Percentiles rank a stretch among this genome's conserved stretches.
Evolutionary conservation across 768 basidiomycete genomes (phyloP).

Genomic region (Leccinum obscurum): DNA sequence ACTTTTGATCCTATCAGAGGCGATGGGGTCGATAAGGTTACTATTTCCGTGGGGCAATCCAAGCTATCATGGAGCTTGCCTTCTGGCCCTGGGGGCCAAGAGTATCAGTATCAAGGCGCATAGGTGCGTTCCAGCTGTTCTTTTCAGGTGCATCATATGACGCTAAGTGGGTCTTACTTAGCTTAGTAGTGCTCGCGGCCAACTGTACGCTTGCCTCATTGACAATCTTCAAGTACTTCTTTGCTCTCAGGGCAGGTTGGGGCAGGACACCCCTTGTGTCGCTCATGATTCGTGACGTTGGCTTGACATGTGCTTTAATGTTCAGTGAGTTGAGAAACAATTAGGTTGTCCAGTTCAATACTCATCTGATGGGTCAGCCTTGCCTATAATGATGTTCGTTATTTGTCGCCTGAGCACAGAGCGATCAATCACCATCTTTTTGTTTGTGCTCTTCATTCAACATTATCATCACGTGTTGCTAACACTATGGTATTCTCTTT

Average conservation of each 20-base stretch:
- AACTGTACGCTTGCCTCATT: conserved; percentile 17
- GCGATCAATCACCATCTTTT: neutral
- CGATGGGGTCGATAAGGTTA: neutral
- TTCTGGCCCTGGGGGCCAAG: neutral
- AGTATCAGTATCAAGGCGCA: conserved; percentile 1
- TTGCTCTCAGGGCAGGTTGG: conserved; percentile 14
- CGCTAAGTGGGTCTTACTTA: neutral
- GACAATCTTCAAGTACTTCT: conserved; percentile 22
- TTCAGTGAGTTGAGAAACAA: conserved; percentile 10
- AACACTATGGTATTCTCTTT: neutral
- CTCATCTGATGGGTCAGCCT: conserved; percentile 4
- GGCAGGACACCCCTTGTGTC: conserved; percentile 20
- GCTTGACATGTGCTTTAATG: conserved; percentile 4
- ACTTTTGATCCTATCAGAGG: conserved; percentile 7
- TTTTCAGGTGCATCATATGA: neutral
- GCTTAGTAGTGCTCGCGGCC: conserved; percentile 13
- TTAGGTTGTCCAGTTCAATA: neutral
- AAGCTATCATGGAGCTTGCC: conserved; percentile 10
- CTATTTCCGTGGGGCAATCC: neutral
- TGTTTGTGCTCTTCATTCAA: conserved; percentile 10
- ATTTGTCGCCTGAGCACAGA: neutral
- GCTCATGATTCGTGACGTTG: conserved; percentile 20
- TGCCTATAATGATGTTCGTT: neutral
- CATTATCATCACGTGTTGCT: neutral
- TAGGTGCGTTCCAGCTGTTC: conserved; percentile 4